Base-by-base conservation (phyloP, 805 yeast species). In the Wickerhamiella sergipiensis region DNA sequence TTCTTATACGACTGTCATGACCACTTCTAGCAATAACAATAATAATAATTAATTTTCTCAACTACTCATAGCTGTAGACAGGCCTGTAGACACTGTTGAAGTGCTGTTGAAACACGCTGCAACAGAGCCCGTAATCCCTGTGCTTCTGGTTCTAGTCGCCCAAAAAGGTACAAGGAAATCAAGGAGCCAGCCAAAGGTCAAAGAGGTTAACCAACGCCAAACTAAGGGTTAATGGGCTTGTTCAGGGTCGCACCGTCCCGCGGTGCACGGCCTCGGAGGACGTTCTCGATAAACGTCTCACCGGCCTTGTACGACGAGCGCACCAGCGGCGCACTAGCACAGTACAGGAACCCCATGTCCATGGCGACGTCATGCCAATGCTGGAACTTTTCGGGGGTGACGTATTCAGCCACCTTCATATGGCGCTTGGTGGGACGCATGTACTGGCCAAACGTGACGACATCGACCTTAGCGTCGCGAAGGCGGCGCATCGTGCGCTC, bases 361-460 rank as follows among this genome's bases (percentile, higher is more conserved):
- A 73, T 65, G 0, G 98, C 97, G 9, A 74, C 76, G 51, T 83
- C 79, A 61, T 81, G 87, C 98, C 98, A 92, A 64, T 83, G 75
- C 53, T 89, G 95, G 65, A 92, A 92, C 66, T 87, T 88, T 59
- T 85, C 96, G 2, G 99, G 99, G 23, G 80, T 83, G 18, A 92
- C 79, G 61, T 92, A 92, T 59, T 90, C 97, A 10, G 86, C 96
- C 43, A 92, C 99, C 71, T 89, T 89, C 94, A 92, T 88, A 67
- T 92, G 99, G 63, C 98, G 81, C 69, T 85, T 92, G 1, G 99
- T 92, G 45, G 99, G 99, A 65, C 98, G 78, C 97, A 92, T 92
- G 67, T 92, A 92, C 69, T 92, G 99, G 38, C 99, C 99, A 68
- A 92, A 92, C 0, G 99, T 92, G 17, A 92, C 96, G 47, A 92